Conservation (phyloP, 106 monocot species). For the Allium sativum region DNA sequence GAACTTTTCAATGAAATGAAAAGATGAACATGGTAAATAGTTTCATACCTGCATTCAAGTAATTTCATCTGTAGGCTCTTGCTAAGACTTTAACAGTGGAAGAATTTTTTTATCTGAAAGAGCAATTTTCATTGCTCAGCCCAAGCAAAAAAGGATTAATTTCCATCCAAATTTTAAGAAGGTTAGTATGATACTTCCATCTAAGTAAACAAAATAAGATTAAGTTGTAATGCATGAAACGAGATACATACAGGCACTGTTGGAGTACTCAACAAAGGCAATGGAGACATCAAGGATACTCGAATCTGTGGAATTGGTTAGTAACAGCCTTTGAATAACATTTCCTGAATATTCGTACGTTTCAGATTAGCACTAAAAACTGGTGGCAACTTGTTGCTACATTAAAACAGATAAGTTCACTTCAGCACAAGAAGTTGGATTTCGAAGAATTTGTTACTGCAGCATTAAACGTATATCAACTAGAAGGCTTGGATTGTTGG, state of each 20-base stretch:
- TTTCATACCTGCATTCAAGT: too few species aligned
- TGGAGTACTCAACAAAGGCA: slow-evolving; percentile 65
- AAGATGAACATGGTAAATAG: too few species aligned
- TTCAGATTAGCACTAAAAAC: too few species aligned
- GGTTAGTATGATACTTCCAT: slow-evolving; percentile 22
- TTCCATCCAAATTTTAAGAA: slow-evolving; percentile 65
- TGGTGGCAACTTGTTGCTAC: too few species aligned
- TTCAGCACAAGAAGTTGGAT: slow-evolving; percentile 74
- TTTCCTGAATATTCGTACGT: too few species aligned
- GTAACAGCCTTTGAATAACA: not conserved
- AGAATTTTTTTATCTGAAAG: slow-evolving; percentile 61
- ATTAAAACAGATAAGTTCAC: slow-evolving; percentile 53
- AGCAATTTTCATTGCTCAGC: slow-evolving; percentile 68
- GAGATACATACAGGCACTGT: slow-evolving; percentile 33
- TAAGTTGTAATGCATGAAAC: too few species aligned
- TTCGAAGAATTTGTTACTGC: slow-evolving; percentile 88
- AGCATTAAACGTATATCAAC: slow-evolving; percentile 70
- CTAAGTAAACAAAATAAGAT: not conserved
- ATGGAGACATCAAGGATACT: slow-evolving; percentile 74
- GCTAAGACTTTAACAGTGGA: slow-evolving; percentile 59
- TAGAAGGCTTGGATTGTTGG: slow-evolving; percentile 73
- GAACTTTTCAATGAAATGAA: too few species aligned
- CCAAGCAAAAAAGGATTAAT: slow-evolving; percentile 85
- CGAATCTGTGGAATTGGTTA: slow-evolving; percentile 75
- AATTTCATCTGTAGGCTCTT: slow-evolving; percentile 44